Evolutionary conservation across 2,329 filamentous ascomycete genomes (phyloP).

Genomic region (Pezicula rhizophila): DNA sequence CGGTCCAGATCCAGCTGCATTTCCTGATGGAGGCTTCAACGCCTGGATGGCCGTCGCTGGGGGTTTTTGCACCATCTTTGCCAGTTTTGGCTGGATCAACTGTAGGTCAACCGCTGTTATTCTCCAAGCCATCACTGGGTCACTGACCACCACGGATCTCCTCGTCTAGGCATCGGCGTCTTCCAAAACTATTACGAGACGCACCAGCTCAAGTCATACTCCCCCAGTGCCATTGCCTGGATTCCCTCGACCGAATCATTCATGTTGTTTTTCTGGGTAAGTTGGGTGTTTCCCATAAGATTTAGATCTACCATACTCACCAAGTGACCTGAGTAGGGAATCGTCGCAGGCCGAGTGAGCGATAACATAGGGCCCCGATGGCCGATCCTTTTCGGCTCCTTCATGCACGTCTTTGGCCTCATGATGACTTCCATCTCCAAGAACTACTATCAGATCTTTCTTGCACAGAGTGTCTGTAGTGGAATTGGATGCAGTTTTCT

Average conservation of each 20-base stretch:
- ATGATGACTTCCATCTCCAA: conserved; percentile 30
- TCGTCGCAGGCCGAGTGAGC: conserved; percentile 16
- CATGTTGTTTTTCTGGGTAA: conserved; percentile 33
- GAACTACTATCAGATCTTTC: conserved; percentile 33
- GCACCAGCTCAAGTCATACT: conserved; percentile 27
- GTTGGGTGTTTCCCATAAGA: not conserved
- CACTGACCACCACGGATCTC: conserved; percentile 1
- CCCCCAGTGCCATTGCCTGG: conserved; percentile 38
- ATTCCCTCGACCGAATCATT: conserved; percentile 42
- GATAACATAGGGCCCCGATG: conserved; percentile 16
- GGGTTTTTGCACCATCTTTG: conserved; percentile 36
- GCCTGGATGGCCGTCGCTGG: conserved; percentile 51
- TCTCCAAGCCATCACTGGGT: no score
- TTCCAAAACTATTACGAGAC: conserved; percentile 33
- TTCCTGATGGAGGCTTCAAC: conserved; percentile 47
- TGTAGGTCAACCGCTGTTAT: conserved; percentile 22
- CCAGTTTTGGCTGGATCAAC: conserved; percentile 40
- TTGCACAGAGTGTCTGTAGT: conserved; percentile 32
- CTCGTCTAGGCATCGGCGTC: conserved; percentile 33
- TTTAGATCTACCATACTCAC: not conserved
- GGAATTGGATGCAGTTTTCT: conserved; percentile 31
- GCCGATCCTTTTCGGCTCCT: conserved; percentile 15
- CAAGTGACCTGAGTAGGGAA: not conserved
- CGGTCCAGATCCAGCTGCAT: conserved; percentile 1
- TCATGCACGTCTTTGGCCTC: conserved; percentile 29